Evolutionary conservation across 164 flowering plant species (phyloP).

Genomic region (Nymphaea thermarum): DNA sequence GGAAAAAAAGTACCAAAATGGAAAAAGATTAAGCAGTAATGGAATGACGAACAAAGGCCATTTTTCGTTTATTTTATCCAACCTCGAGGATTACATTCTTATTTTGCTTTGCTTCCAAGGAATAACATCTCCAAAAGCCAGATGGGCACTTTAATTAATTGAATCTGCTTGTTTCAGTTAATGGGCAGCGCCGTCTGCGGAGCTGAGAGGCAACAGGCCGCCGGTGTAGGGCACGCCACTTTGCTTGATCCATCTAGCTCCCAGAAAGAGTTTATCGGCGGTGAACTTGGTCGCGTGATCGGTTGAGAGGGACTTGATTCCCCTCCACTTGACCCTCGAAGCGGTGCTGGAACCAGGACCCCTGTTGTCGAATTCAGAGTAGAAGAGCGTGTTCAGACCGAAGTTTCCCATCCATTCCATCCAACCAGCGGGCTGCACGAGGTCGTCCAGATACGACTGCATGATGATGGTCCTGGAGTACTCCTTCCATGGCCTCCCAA

Average conservation of each 20-base stretch:
- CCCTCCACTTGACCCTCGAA: constrained; percentile 42
- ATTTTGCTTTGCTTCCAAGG: no score
- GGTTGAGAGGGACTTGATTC: constrained; percentile 30
- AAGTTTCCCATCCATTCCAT: constrained; percentile 35
- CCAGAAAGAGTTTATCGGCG: constrained; percentile 19
- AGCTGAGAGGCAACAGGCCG: constrained; percentile 9
- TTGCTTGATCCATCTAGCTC: constrained; percentile 27
- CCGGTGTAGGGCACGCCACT: constrained; percentile 36
- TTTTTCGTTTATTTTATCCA: no score
- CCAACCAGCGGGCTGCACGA: constrained; percentile 48
- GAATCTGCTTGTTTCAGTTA: no score
- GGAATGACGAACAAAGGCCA: no score
- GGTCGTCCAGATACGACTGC: constrained; percentile 24
- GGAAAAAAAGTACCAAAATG: no score
- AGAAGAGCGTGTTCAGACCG: constrained; percentile 33
- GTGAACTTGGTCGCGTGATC: constrained; percentile 14
- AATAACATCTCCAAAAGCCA: no score
- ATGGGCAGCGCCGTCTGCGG: neutral
- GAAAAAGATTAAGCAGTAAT: no score
- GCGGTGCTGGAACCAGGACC: constrained; percentile 37
- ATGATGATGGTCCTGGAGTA: constrained; percentile 23
- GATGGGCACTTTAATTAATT: no score
- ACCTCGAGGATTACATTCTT: no score
- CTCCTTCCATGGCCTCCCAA: constrained; percentile 35
- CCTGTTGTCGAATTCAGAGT: constrained; percentile 30